Percentiles rank a stretch among this genome's conserved stretches.
phyloP scores from a whole-genome alignment of 1,284 basidiomycete genomes.

The Ceratobasidium papillatum region DNA sequence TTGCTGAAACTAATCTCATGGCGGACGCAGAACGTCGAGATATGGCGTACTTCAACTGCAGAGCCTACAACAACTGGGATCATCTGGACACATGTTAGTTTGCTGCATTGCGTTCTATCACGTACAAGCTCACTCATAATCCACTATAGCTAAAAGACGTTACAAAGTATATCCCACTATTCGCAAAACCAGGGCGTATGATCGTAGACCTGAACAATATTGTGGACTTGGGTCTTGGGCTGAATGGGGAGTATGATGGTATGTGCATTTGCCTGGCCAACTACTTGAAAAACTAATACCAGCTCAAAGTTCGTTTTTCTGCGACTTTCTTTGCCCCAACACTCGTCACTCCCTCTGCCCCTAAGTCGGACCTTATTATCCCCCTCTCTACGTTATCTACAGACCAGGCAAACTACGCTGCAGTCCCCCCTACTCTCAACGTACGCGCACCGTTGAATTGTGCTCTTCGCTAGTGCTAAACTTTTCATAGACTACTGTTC shows the following conservation, averaged over 20 bases:
- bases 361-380: constrained; percentile 69
- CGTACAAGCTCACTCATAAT: neutral
- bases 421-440: constrained; percentile 75
- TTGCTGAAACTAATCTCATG: neutral
- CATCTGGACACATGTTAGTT: constrained; percentile 72
- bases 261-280: constrained; percentile 43
- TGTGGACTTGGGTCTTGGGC: constrained; percentile 57
- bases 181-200: constrained; percentile 69
- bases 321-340: constrained; percentile 76
- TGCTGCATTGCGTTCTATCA: neutral
- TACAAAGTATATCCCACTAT: constrained; percentile 74
- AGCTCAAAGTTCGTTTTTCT: constrained; percentile 64
- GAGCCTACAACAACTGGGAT: constrained; percentile 76
- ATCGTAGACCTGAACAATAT: constrained; percentile 78
- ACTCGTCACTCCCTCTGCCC: constrained; percentile 62
- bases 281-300: neutral
- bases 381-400: constrained; percentile 72
- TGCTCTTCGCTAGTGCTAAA: neutral
- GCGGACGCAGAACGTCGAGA: constrained; percentile 48
- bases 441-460: constrained; percentile 54
- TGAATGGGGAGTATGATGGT: constrained; percentile 77
- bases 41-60: constrained; percentile 82
- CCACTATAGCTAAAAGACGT: constrained; percentile 64
- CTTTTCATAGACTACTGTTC: constrained; percentile 66
- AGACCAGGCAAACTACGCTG: constrained; percentile 70